Evolutionary conservation across 2,329 filamentous ascomycete species (phyloP).

Genomic region (Calonectria fujianensis): DNA sequence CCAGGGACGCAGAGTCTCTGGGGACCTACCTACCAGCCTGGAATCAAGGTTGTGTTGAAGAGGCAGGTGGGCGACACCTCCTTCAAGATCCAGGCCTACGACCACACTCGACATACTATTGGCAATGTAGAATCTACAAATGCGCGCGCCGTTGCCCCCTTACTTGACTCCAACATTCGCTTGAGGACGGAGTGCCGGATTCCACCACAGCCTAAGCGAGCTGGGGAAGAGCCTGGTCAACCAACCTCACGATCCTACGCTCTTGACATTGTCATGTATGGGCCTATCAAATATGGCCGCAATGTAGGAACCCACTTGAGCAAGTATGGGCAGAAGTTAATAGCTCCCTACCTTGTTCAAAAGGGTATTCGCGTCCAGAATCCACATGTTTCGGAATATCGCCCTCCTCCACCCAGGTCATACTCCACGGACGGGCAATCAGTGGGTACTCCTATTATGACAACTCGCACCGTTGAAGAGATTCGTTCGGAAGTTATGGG

Average conservation of each 20-base stretch:
- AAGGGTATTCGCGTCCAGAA: constrained; percentile 84
- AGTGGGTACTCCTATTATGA: constrained; percentile 56
- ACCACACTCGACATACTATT: constrained; percentile 82
- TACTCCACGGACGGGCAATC: constrained; percentile 57
- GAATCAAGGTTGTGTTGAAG: constrained; percentile 83
- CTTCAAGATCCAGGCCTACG: constrained; percentile 81
- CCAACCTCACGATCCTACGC: constrained; percentile 76
- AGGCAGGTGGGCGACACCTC: constrained; percentile 73
- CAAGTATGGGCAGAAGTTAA: constrained; percentile 80
- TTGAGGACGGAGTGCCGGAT: constrained; percentile 85
- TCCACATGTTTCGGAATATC: constrained; percentile 78
- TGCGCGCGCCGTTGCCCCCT: constrained; percentile 79
- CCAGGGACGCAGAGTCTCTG: constrained; percentile 77
- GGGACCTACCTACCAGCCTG: constrained; percentile 78
- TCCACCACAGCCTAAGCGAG: constrained; percentile 77
- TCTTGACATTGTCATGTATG: constrained; percentile 87
- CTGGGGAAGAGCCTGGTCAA: constrained; percentile 79
- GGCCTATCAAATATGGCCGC: constrained; percentile 78
- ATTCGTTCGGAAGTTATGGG: constrained; percentile 88
- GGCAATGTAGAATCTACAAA: constrained; percentile 83
- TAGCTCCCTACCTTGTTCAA: constrained; percentile 79
- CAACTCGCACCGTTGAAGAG: constrained; percentile 85
- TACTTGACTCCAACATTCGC: constrained; percentile 81
- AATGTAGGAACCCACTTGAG: constrained; percentile 80
- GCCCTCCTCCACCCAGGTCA: constrained; percentile 62